These are phyloP conservation scores for Eucalyptus polybractea DNA, from an alignment of 345 rosid species.

Conservation along the genomic window DNA sequence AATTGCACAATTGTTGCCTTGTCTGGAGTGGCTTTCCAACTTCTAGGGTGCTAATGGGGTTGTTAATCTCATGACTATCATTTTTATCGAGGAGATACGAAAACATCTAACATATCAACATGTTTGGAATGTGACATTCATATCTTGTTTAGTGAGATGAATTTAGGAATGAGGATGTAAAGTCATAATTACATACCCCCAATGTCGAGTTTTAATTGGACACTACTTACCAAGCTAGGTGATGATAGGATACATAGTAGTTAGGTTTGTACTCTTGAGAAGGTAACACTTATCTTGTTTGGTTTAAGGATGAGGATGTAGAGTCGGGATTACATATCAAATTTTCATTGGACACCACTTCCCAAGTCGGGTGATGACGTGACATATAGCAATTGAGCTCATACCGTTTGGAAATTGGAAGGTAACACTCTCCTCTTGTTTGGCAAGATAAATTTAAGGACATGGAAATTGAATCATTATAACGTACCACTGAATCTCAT, in stretches of 20 bases:
- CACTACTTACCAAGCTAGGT: neutral
- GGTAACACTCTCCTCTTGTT: neutral
- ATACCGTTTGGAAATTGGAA: neutral
- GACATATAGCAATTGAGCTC: neutral
- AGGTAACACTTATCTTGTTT: neutral
- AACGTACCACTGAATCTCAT: neutral
- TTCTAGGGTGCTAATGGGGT: neutral
- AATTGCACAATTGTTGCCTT: neutral
- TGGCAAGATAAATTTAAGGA: neutral
- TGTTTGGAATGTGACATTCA: neutral
- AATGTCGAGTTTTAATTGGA: neutral
- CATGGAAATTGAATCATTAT: neutral
- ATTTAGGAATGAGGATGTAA: neutral
- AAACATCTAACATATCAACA: accelerated
- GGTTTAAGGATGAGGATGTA: neutral
- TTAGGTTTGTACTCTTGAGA: neutral
- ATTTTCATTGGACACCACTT: neutral
- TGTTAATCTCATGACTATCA: neutral
- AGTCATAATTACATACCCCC: neutral
- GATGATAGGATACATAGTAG: neutral
- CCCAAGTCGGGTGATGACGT: neutral
- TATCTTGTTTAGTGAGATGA: accelerated
- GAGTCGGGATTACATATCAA: neutral
- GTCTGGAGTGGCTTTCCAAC: neutral
- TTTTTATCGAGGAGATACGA: neutral